Conservation (phyloP, 108 stramenopile species). For the Thalassiosira profunda region DNA sequence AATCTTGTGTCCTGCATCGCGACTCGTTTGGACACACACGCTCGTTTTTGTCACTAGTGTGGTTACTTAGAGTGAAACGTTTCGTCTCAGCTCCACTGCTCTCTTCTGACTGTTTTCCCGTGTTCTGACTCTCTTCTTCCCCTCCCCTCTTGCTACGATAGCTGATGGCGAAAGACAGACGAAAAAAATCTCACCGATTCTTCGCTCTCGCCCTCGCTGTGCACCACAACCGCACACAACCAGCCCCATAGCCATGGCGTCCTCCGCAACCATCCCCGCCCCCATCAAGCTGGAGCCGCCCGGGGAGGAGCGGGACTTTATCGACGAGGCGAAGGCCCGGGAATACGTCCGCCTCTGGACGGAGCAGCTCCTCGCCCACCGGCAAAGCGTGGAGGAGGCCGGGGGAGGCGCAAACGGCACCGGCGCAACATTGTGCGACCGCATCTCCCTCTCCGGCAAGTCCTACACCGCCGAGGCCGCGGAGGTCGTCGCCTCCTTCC, state of each 20-base stretch:
- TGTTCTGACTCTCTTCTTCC: background rate
- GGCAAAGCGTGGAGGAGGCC: slow-evolving; percentile 12
- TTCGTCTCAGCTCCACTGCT: background rate
- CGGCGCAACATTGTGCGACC: slow-evolving; percentile 36
- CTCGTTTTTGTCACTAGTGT: too few species aligned
- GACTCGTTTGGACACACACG: too few species aligned
- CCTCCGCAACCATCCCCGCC: too few species aligned
- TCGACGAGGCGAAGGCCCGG: slow-evolving; percentile 32
- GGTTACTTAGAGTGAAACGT: too few species aligned
- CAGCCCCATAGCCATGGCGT: too few species aligned
- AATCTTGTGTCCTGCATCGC: too few species aligned
- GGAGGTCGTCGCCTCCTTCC: slow-evolving; percentile 37
- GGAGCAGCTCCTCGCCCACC: slow-evolving; percentile 39
- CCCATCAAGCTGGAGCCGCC: slow-evolving; percentile 40
- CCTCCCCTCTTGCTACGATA: background rate
- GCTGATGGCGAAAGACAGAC: background rate
- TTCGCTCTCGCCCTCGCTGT: too few species aligned
- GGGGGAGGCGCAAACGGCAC: slow-evolving; percentile 8
- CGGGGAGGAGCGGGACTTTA: slow-evolving; percentile 41
- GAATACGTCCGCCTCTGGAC: slow-evolving; percentile 38
- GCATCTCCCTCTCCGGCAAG: slow-evolving; percentile 46
- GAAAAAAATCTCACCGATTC: too few species aligned
- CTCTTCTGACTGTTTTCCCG: background rate
- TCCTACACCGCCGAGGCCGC: slow-evolving; percentile 55
- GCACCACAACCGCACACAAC: too few species aligned